Evolutionary conservation across 306 rosid species (phyloP).

Genomic region (Quercus berberidifolia): DNA sequence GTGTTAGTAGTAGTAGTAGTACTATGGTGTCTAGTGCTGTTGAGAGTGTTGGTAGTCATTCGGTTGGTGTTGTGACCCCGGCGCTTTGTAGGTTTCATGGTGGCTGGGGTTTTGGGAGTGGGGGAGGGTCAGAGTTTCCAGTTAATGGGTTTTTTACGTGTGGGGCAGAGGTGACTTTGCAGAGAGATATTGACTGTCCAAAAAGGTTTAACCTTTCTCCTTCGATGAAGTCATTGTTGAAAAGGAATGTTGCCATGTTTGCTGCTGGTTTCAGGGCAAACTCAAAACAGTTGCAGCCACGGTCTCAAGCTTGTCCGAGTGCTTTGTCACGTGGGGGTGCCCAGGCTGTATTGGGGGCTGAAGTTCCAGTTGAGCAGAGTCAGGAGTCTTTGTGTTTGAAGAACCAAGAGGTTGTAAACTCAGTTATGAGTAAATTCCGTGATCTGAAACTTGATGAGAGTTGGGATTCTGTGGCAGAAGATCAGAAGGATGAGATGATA

Average conservation of each 20-base stretch:
- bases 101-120: slow-evolving; percentile 90
- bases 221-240: slow-evolving; percentile 72
- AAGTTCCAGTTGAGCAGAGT: slow-evolving; percentile 36
- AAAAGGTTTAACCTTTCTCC: slow-evolving; percentile 93
- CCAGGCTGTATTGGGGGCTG: slow-evolving; percentile 39
- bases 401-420: slow-evolving; percentile 68
- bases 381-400: slow-evolving; percentile 46
- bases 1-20: slow-evolving; percentile 1
- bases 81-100: slow-evolving; percentile 81
- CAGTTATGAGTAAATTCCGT: slow-evolving; percentile 74
- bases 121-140: slow-evolving; percentile 56
- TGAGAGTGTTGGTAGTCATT: slow-evolving; percentile 40
- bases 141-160: slow-evolving; percentile 46
- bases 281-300: slow-evolving; percentile 52
- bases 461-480: slow-evolving; percentile 71
- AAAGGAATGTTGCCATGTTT: slow-evolving; percentile 82
- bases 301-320: slow-evolving; percentile 27
- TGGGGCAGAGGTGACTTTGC: slow-evolving; percentile 52
- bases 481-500: slow-evolving; percentile 86
- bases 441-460: slow-evolving; percentile 86
- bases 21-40: slow-evolving; percentile 16
- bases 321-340: slow-evolving; percentile 37
- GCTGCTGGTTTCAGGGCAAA: slow-evolving; percentile 97
- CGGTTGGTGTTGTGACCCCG: slow-evolving; percentile 54
- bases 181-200: slow-evolving; percentile 79